These are phyloP conservation scores for Botrytis fabae DNA, from an alignment of 2,329 filamentous ascomycete species.

Conservation along the genomic window DNA sequence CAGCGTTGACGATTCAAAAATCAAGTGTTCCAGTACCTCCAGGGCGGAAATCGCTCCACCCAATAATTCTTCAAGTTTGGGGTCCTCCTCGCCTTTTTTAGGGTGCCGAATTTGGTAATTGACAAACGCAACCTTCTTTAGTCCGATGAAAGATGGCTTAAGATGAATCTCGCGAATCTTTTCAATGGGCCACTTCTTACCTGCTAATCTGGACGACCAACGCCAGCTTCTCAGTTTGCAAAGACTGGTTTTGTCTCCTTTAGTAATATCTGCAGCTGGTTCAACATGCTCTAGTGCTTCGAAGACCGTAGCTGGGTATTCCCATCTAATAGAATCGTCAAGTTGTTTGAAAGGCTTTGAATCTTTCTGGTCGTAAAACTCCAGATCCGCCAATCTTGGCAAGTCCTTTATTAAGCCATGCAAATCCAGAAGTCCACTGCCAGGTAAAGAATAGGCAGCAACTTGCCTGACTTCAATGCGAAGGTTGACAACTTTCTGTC, in stretches of 20 bases:
- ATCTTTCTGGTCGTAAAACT: slow-evolving; percentile 71
- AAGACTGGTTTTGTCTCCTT: slow-evolving; percentile 37
- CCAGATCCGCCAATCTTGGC: slow-evolving; percentile 66
- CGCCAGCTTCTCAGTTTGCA: slow-evolving; percentile 55
- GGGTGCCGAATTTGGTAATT: slow-evolving; percentile 61
- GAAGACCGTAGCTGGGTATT: slow-evolving; percentile 67
- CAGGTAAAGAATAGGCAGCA: slow-evolving; percentile 54
- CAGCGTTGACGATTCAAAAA: slow-evolving; percentile 73
- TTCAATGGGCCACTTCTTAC: slow-evolving; percentile 48
- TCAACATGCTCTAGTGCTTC: slow-evolving; percentile 60
- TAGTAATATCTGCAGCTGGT: slow-evolving; percentile 37
- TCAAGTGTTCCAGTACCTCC: slow-evolving; percentile 63
- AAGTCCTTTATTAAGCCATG: slow-evolving; percentile 60
- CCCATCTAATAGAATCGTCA: slow-evolving; percentile 62
- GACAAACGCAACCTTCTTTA: slow-evolving; percentile 60
- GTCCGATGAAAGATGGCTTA: slow-evolving; percentile 54
- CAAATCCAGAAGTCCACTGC: slow-evolving; percentile 56
- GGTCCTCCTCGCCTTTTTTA: slow-evolving; percentile 38
- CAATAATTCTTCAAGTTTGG: slow-evolving; percentile 45
- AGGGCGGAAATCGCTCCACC: slow-evolving; percentile 54
- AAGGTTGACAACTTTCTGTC: slow-evolving; percentile 39
- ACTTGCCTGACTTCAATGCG: slow-evolving; percentile 45
- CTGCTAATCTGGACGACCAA: slow-evolving; percentile 59
- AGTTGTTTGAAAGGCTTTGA: slow-evolving; percentile 63
- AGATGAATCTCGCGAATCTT: slow-evolving; percentile 55